phyloP scores from a whole-genome alignment of 176 grass and related monocot species.

The Carex littledalei region DNA sequence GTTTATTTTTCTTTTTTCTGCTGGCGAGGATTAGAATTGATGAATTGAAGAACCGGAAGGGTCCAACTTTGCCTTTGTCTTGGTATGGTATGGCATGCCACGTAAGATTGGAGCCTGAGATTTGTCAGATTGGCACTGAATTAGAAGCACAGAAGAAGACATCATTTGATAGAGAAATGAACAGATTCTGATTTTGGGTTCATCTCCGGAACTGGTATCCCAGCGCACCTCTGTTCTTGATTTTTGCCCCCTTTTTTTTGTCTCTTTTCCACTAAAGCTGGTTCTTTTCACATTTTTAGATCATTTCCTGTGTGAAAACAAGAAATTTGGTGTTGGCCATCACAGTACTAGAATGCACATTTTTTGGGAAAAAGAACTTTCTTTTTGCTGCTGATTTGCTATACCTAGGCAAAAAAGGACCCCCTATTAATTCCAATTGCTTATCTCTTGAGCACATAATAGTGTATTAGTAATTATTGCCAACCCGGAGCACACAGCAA shows the following conservation, averaged over 20 bases:
- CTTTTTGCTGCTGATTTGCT: no score
- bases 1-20: no score
- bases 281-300: neutral
- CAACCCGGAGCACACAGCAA: neutral
- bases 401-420: no score
- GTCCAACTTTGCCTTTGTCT: conserved; percentile 4
- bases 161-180: neutral
- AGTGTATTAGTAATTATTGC: neutral
- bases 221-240: neutral
- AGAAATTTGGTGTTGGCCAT: neutral
- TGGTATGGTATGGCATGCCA: neutral
- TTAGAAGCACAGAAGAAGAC: neutral
- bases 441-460: neutral
- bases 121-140: conserved; percentile 7
- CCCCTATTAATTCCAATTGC: no score
- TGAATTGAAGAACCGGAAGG: neutral
- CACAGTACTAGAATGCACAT: neutral
- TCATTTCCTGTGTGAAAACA: neutral
- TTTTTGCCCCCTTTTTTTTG: neutral
- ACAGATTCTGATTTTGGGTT: neutral
- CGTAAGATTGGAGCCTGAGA: neutral
- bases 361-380: neutral
- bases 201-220: neutral
- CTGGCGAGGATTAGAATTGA: neutral
- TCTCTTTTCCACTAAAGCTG: neutral